Evolutionary conservation across 2,329 filamentous ascomycete species (phyloP).

Genomic region (Pseudogymnoascus sp.): DNA sequence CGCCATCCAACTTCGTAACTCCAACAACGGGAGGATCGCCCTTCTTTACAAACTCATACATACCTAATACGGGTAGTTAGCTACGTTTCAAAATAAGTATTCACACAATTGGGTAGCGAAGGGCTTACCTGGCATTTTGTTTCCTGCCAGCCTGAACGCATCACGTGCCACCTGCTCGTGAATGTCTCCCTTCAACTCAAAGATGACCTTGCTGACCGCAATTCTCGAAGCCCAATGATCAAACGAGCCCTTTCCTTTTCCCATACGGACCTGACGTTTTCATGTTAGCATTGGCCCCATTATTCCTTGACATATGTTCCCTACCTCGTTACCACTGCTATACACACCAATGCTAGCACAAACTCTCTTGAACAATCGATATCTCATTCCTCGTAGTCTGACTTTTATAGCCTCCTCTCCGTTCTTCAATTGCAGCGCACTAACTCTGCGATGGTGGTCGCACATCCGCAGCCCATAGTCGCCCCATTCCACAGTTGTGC

Average conservation of each 20-base stretch:
- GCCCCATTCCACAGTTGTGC: slow-evolving; percentile 93
- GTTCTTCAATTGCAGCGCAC: slow-evolving; percentile 75
- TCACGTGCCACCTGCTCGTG: slow-evolving; percentile 94
- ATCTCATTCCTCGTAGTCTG: slow-evolving; percentile 82
- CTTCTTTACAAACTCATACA: slow-evolving; percentile 91
- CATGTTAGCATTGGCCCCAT: background rate
- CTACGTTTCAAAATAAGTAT: background rate
- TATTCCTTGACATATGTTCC: slow-evolving; percentile 19
- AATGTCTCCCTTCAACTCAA: slow-evolving; percentile 83
- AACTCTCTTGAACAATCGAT: slow-evolving; percentile 84
- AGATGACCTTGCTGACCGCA: slow-evolving; percentile 81
- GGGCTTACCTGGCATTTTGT: slow-evolving; percentile 79
- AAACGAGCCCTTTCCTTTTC: slow-evolving; percentile 95
- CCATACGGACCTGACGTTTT: slow-evolving; percentile 73
- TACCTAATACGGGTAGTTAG: slow-evolving; percentile 38
- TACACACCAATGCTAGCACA: slow-evolving; percentile 93
- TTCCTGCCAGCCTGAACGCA: slow-evolving; percentile 86
- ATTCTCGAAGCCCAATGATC: slow-evolving; percentile 93
- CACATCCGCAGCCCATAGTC: slow-evolving; percentile 91
- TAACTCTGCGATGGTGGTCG: slow-evolving; percentile 88
- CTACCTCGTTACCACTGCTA: slow-evolving; percentile 82
- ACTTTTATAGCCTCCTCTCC: slow-evolving; percentile 91
- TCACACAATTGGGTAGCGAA: slow-evolving; percentile 27
- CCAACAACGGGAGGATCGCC: slow-evolving; percentile 86
- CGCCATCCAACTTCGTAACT: slow-evolving; percentile 76